Evolutionary conservation across 306 rosid species (phyloP).

Genomic region (Begonia peltatifolia): DNA sequence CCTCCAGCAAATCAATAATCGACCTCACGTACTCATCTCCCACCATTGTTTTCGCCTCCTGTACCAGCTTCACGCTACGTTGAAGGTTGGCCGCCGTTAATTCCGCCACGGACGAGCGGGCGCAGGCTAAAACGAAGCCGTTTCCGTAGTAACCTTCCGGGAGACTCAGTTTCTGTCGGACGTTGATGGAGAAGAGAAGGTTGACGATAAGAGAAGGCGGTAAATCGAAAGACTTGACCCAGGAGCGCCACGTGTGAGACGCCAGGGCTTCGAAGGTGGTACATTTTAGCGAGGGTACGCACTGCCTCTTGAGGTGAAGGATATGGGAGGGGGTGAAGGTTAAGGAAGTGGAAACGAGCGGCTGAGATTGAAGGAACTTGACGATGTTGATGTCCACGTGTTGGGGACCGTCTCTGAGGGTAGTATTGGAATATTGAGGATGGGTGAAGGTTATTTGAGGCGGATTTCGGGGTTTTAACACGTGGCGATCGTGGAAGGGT

Average conservation of each 20-base stretch:
- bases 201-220: constrained; percentile 25
- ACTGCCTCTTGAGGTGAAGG: constrained; percentile 43
- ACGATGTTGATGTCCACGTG: constrained; percentile 29
- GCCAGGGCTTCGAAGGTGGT: constrained; percentile 64
- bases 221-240: constrained; percentile 43
- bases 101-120: constrained; percentile 34
- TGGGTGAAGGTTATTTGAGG: constrained; percentile 14
- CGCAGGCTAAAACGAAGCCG: constrained; percentile 59
- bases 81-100: constrained; percentile 20
- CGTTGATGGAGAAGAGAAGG: constrained; percentile 63
- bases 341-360: constrained; percentile 39
- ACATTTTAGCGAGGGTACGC: constrained; percentile 49
- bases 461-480: constrained; percentile 39
- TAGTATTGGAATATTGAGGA: constrained; percentile 28
- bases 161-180: constrained; percentile 21
- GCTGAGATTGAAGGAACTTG: constrained; percentile 44
- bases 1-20: constrained; percentile 48
- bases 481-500: constrained; percentile 47
- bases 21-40: constrained; percentile 40
- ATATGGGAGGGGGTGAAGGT: constrained; percentile 30
- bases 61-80: constrained; percentile 43
- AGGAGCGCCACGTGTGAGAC: constrained; percentile 81
- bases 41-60: constrained; percentile 31
- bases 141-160: constrained; percentile 65
- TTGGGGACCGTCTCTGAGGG: constrained; percentile 4